Base-by-base conservation (phyloP, 2,329 filamentous ascomycete species). In the Fusarium anguioides region DNA sequence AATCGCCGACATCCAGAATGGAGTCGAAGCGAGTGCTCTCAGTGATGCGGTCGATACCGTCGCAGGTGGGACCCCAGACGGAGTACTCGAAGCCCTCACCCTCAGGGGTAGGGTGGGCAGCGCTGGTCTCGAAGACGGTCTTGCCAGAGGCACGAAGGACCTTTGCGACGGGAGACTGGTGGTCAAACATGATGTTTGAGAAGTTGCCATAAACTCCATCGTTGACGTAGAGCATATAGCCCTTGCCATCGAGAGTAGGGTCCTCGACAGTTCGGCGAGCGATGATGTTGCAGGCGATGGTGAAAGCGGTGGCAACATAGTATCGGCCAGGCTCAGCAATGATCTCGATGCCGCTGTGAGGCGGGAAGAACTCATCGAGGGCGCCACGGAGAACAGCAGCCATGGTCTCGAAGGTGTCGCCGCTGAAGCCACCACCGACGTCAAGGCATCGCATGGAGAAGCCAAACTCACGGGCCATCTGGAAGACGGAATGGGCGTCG, bases 141-240 rank as follows among this genome's bases (percentile, higher is more conserved):
- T 83, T 81, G 65, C 84, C 79, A 62, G 85, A 83, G 20, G 85
- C 82, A 69, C 89, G 90, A 53, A 99, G 84, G 59, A 98, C 87
- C 80, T 91, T 92, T 55, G 95, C 93, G 42, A 91, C 81, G 2
- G 96, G 96, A 74, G 96, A 87, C 84, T 99, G 96, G 80, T 98
- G 96, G 76, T 98, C 96, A 78, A 97, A 99, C 84, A 98, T 97
- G 85, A 98, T 98, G 87, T 94, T 96, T 70, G 93, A 97, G 77
- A 99, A 98, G 83, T 98, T 98, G 75, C 96, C 96, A 76, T 99
- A 99, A 52, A 98, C 91, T 26, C 96, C 96, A 72, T 99, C 96
- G 77, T 99, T 99, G 78, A 98, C 83, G 79, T 99, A 99, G 44
- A 97, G 82, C 96, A 98, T 99, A 85, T 97, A 97, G 70, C 90